Conservation (phyloP, 768 basidiomycete genomes). For the Suillus discolor region DNA sequence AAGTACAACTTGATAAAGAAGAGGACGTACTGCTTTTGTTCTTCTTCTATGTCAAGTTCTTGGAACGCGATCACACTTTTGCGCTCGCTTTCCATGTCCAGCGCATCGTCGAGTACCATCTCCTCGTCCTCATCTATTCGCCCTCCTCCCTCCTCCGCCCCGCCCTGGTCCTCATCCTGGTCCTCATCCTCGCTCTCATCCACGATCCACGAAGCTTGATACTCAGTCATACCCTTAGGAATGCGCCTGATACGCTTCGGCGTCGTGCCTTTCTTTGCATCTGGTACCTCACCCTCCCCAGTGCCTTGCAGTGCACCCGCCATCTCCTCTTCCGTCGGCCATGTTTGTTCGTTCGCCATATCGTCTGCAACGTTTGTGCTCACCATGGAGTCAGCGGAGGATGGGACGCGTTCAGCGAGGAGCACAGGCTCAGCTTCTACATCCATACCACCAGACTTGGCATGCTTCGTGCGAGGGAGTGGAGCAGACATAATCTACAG, state of each 20-base stretch:
- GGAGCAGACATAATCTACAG: conserved; percentile 73
- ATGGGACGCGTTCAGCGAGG: conserved; percentile 63
- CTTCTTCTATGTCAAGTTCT: conserved; percentile 83
- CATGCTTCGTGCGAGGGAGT: conserved; percentile 35
- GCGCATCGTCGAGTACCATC: conserved; percentile 58
- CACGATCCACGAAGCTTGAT: conserved; percentile 96
- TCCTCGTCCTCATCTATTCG: conserved; percentile 60
- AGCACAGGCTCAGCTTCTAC: conserved; percentile 50
- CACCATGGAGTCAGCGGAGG: conserved; percentile 80
- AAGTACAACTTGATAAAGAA: background rate
- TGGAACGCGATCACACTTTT: conserved; percentile 61
- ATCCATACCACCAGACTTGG: conserved; percentile 57
- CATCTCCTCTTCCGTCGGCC: conserved; percentile 99
- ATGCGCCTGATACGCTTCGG: conserved; percentile 80
- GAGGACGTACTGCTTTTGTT: conserved; percentile 75
- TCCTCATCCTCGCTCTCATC: conserved; percentile 76
- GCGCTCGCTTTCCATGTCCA: conserved; percentile 56
- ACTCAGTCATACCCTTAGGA: conserved; percentile 95
- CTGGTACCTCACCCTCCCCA: conserved; percentile 47
- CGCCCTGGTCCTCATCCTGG: conserved; percentile 47
- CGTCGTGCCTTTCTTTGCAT: conserved; percentile 71
- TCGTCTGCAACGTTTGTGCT: conserved; percentile 89
- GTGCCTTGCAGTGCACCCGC: conserved; percentile 32
- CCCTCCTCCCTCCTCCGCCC: conserved; percentile 26
- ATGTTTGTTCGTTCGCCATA: conserved; percentile 94